Conservation (phyloP, 371 early-diverging fungal genomes). For the Dinochytrium kinnereticum region DNA sequence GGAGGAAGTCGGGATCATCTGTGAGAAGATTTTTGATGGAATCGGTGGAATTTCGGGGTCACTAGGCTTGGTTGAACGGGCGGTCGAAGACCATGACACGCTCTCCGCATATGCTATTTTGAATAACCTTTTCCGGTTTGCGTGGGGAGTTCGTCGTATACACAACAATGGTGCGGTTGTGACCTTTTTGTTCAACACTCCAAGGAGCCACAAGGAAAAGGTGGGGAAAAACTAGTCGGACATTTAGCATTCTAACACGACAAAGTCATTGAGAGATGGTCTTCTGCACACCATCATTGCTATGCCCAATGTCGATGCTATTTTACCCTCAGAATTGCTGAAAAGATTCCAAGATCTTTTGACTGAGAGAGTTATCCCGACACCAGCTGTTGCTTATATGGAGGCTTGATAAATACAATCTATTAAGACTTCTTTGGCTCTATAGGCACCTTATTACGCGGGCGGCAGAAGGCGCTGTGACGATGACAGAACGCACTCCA, state of each 20-base stretch:
- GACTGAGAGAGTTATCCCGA: background rate
- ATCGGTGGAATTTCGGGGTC: background rate
- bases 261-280: background rate
- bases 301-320: background rate
- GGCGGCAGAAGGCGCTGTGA: slow-evolving; percentile 2
- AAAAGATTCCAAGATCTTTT: background rate
- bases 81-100: background rate
- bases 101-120: background rate
- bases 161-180: background rate
- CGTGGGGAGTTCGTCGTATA: background rate
- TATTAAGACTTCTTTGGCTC: background rate
- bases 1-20: background rate
- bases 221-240: background rate
- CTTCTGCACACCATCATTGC: background rate
- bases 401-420: background rate
- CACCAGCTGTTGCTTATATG: background rate
- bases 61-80: background rate
- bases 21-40: background rate
- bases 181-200: background rate
- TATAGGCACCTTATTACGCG: background rate
- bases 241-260: background rate
- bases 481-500: slow-evolving; percentile 68
- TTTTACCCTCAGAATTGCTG: background rate
- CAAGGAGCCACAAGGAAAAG: background rate
- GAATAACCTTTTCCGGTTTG: background rate